Percentiles rank a stretch among this genome's conserved stretches.
These are phyloP conservation scores for Solanum sitiens DNA, from an alignment of 257 asterid species.

Conservation along the genomic window DNA sequence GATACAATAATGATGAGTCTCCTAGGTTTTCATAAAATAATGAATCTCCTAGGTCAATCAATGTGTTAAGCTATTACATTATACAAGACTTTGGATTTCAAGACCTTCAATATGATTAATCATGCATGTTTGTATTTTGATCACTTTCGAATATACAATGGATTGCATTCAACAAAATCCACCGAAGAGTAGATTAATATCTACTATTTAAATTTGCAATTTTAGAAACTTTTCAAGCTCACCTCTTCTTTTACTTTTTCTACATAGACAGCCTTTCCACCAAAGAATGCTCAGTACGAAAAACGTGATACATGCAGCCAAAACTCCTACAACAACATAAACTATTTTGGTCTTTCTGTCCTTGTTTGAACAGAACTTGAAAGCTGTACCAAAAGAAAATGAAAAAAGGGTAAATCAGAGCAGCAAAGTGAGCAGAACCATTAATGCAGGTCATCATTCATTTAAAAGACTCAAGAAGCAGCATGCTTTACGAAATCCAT, in stretches of 20 bases:
- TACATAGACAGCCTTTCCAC: slow-evolving; percentile 53
- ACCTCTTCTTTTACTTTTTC: slow-evolving; percentile 46
- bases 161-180: not conserved
- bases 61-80: not conserved
- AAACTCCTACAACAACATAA: slow-evolving; percentile 36
- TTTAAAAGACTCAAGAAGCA: not conserved
- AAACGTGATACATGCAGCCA: slow-evolving; percentile 23
- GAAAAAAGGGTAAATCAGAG: not conserved
- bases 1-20: not conserved
- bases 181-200: not conserved
- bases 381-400: slow-evolving; percentile 32
- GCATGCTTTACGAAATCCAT: not conserved
- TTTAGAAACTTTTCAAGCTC: not conserved
- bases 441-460: not conserved
- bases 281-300: slow-evolving; percentile 38
- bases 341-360: slow-evolving; percentile 37
- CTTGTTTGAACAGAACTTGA: slow-evolving; percentile 50
- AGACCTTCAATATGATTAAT: not conserved
- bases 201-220: not conserved
- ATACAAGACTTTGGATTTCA: not conserved
- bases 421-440: not conserved
- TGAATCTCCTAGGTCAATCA: not conserved
- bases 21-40: not conserved
- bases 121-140: not conserved
- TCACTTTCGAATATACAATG: not conserved